Conservation (phyloP, 108 stramenopile species). For the Cyclotella choctawhatcheeana region DNA sequence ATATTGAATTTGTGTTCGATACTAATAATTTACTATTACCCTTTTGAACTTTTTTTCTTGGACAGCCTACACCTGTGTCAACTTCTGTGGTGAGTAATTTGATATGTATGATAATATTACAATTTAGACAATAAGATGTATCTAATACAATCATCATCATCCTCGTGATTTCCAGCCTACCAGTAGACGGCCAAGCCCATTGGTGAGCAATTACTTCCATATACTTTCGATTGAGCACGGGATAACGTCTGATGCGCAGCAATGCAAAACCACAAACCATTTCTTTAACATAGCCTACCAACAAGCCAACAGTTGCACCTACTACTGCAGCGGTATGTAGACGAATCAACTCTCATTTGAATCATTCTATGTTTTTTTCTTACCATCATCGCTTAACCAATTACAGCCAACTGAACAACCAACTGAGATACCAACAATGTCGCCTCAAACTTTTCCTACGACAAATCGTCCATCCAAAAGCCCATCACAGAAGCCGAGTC, state of each 20-base stretch:
- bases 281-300: constrained; percentile 21
- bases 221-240: no score
- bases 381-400: not conserved
- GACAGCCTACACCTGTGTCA: no score
- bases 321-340: not conserved
- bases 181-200: not conserved
- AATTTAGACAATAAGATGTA: no score
- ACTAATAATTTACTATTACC: no score
- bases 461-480: not conserved
- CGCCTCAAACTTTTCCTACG: constrained; percentile 17
- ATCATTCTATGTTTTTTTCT: not conserved
- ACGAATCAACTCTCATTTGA: not conserved
- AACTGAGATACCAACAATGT: constrained; percentile 16
- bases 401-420: constrained; percentile 13
- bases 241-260: not conserved
- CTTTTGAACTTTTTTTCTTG: no score
- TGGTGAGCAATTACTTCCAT: no score
- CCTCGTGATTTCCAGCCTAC: no score
- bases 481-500: not conserved
- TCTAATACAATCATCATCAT: no score
- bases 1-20: no score
- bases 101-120: no score
- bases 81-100: no score
- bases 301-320: constrained; percentile 8
- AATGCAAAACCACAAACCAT: not conserved